Percentiles rank a stretch among this genome's conserved stretches.
Conservation (phyloP, 2,329 filamentous ascomycete species). For the Hypoxylon sp. region DNA sequence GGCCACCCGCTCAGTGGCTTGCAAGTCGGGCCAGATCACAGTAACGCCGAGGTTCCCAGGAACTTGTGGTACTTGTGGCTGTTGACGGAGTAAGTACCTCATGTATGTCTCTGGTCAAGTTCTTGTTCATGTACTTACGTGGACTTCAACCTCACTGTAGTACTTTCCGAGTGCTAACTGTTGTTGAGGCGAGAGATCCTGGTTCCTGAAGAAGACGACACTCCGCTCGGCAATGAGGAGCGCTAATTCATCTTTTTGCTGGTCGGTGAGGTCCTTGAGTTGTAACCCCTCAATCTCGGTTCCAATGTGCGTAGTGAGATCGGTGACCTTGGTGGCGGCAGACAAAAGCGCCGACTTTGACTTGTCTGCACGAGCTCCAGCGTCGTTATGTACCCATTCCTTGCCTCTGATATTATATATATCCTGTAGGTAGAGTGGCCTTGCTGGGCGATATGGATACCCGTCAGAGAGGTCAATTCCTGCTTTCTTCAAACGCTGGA, state of each 20-base stretch:
- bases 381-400: constrained; percentile 70
- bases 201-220: constrained; percentile 77
- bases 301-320: constrained; percentile 73
- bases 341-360: constrained; percentile 72
- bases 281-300: constrained; percentile 76
- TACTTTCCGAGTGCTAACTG: constrained; percentile 74
- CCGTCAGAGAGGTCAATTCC: constrained; percentile 78
- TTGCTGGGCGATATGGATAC: constrained; percentile 78
- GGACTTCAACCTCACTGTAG: constrained; percentile 76
- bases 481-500: constrained; percentile 74
- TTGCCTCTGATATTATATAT: constrained; percentile 75
- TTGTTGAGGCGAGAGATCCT: constrained; percentile 73
- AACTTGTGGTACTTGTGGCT: constrained; percentile 80
- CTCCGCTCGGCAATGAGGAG: constrained; percentile 74
- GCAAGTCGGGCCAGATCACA: constrained; percentile 79
- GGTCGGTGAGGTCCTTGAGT: constrained; percentile 71
- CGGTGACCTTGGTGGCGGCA: constrained; percentile 73
- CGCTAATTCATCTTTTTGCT: constrained; percentile 74
- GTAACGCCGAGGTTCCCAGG: constrained; percentile 75
- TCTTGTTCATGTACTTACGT: constrained; percentile 62
- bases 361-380: constrained; percentile 75
- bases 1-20: constrained; percentile 71
- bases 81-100: constrained; percentile 11
- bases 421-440: constrained; percentile 78
- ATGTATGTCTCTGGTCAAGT: neutral